These are phyloP conservation scores for Psilocybe sp. DNA, from an alignment of 768 basidiomycete species.

Conservation along the genomic window DNA sequence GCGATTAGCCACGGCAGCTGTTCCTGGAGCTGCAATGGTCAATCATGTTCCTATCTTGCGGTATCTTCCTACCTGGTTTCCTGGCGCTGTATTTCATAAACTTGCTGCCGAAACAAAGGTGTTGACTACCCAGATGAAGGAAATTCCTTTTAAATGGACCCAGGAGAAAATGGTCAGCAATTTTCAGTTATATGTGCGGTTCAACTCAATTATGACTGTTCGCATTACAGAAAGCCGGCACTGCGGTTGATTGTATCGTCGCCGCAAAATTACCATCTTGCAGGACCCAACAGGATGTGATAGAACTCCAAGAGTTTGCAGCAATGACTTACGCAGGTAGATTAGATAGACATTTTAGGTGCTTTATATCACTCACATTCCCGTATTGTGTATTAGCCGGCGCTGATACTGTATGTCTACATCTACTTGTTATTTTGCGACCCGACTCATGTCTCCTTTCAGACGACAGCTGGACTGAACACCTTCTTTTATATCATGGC, in stretches of 20 bases:
- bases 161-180: not conserved
- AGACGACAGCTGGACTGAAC: slow-evolving; percentile 5
- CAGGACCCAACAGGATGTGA: no score
- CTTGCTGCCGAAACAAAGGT: slow-evolving; percentile 30
- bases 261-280: no score
- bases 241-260: no score
- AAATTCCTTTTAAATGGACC: not conserved
- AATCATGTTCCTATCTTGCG: slow-evolving; percentile 37
- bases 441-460: not conserved
- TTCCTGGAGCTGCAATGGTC: slow-evolving; percentile 42
- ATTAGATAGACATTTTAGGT: not conserved
- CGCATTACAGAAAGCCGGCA: no score
- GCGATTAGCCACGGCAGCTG: slow-evolving; percentile 25
- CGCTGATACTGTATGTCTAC: not conserved
- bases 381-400: not conserved
- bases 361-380: not conserved
- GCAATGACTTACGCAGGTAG: not conserved
- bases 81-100: slow-evolving; percentile 56
- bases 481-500: slow-evolving; percentile 26
- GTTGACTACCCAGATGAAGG: not conserved
- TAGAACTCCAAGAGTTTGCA: no score
- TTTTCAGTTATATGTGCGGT: no score
- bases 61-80: slow-evolving; percentile 54
- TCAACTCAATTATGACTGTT: no score
- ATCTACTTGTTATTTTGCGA: not conserved